Base-by-base conservation (phyloP, 139 green algal genomes). In the Edaphochlamys debaryana region DNA sequence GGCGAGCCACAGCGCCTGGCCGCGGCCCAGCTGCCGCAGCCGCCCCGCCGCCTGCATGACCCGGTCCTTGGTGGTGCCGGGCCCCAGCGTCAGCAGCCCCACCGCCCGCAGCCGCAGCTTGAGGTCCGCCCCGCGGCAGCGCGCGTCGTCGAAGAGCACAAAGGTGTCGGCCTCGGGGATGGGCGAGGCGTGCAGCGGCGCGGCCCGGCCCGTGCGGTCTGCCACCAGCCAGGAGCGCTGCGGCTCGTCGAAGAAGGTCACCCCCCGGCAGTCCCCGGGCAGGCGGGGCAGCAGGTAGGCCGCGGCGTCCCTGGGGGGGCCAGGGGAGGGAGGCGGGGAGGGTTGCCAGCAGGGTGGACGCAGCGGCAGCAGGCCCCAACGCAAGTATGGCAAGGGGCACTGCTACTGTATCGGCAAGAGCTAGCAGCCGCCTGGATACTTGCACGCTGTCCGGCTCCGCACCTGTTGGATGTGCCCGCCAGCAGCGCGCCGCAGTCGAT, bases 121-220 rank as follows among this genome's bases (percentile, higher is more conserved):
- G n/a, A n/a, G n/a, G n/a, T n/a, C n/a, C n/a, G n/a, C n/a, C n/a
- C n/a, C n/a, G n/a, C n/a, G n/a, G n/a, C n/a, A n/a, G n/a, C n/a
- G n/a, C n/a, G n/a, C n/a, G n/a, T n/a, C n/a, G n/a, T n/a, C n/a
- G n/a, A n/a, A n/a, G n/a, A n/a, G n/a, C n/a, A n/a, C n/a, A n/a
- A n/a, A n/a, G n/a, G n/a, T n/a, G n/a, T n/a, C n/a, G n/a, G n/a
- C n/a, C n/a, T n/a, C n/a, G n/a, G n/a, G n/a, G n/a, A n/a, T n/a
- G n/a, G n/a, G n/a, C n/a, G n/a, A n/a, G n/a, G n/a, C n/a, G n/a
- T 63, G 58, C 19, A 93, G 75, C 34, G 87, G 86, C 7, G 89
- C 92, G 42, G 23, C 22, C 17, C 86, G 87, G 42, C 86, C 86
- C 2, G 72, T 67, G 22, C 41, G 41, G 72, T 93, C 87, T 36